Evolutionary conservation across 2,329 filamentous ascomycete genomes (phyloP).

Genomic region (Colletotrichum liaoningense): DNA sequence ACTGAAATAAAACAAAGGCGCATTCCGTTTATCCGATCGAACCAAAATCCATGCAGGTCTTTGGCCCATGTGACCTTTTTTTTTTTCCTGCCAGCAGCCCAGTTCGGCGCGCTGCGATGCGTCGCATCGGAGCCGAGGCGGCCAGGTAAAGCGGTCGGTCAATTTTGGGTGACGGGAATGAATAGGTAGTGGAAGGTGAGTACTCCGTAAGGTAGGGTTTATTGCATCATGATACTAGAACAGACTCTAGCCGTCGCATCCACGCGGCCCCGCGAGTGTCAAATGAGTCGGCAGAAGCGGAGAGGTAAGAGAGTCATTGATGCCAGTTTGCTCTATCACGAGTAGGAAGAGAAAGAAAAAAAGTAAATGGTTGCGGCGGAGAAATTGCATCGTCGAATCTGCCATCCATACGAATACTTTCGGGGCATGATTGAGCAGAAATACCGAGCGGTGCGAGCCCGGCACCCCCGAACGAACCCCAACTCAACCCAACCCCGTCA

Average conservation of each 20-base stretch:
- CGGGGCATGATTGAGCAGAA: constrained; percentile 29
- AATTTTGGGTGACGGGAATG: background rate
- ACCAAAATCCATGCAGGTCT: background rate
- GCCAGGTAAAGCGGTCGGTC: background rate
- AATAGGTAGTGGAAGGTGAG: background rate
- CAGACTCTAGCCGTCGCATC: background rate
- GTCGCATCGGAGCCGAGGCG: background rate
- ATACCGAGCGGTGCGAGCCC: constrained; percentile 13
- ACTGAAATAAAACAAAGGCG: background rate
- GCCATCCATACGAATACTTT: background rate
- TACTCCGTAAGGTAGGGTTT: background rate
- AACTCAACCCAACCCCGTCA: background rate
- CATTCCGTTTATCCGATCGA: constrained; percentile 18
- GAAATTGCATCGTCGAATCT: constrained; percentile 2
- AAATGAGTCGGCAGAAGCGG: background rate
- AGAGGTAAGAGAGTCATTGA: background rate
- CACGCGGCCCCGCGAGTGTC: background rate
- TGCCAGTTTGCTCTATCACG: background rate
- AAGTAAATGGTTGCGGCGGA: constrained; percentile 13
- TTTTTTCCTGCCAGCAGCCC: background rate
- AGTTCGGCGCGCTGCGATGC: background rate
- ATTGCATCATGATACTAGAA: background rate
- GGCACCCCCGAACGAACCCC: background rate
- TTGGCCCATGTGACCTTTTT: background rate
- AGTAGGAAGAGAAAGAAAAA: too few species aligned